Conservation (phyloP, 805 yeast species). For the Hanseniaspora pseudoguilliermondii region DNA sequence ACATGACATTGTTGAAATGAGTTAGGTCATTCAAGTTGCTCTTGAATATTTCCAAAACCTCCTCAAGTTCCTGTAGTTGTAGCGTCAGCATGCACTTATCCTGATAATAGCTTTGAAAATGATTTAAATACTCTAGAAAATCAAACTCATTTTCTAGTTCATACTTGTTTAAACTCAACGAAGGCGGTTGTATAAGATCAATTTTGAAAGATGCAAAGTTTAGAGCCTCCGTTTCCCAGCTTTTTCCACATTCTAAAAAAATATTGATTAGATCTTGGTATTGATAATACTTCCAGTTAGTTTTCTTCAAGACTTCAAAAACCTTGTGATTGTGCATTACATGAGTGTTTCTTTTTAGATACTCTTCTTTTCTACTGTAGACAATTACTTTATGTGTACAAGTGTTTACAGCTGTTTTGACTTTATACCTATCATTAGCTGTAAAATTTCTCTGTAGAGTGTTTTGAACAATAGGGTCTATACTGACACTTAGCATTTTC, state of each 20-base stretch:
- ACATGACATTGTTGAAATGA: not conserved
- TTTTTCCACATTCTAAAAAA: not conserved
- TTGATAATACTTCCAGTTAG: not conserved
- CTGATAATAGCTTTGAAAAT: not conserved
- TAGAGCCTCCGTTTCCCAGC: not conserved
- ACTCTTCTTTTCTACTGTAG: not conserved
- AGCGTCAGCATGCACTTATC: not conserved
- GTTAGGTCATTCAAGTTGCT: not conserved
- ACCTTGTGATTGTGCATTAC: not conserved
- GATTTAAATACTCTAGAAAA: not conserved
- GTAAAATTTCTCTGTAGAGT: not conserved
- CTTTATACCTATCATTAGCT: not conserved
- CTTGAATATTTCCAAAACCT: not conserved
- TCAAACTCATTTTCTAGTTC: not conserved
- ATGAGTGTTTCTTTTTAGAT: not conserved
- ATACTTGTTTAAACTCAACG: not conserved
- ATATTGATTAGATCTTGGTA: not conserved
- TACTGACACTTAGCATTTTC: not conserved
- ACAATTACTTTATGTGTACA: not conserved
- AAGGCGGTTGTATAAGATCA: not conserved
- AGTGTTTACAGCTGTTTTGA: not conserved
- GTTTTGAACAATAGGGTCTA: not conserved
- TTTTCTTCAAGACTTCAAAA: not conserved
- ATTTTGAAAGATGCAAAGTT: not conserved
- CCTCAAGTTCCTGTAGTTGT: not conserved